Base-by-base conservation (phyloP, 805 yeast genomes). In the Lipomyces yamanashiensis region DNA sequence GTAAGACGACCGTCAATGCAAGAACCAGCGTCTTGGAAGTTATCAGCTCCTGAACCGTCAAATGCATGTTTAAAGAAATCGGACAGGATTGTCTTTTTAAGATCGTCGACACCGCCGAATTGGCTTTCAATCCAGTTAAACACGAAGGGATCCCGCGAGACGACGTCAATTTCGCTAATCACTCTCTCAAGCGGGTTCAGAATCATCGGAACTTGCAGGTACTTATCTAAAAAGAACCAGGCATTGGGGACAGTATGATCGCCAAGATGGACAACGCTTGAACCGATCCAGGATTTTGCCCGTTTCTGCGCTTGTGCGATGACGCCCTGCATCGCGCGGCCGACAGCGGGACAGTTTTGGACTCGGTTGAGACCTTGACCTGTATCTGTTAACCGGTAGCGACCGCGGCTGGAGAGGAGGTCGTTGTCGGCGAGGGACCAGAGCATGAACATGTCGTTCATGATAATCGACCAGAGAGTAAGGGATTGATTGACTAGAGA, bases 221-320 rank as follows among this genome's bases (percentile, higher is more conserved):
- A 89, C 73, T 89, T 89, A 74, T 89, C 95, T 58, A 89, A 75
- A 78, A 89, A 89, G 72, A 88, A 88, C 64, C 89, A 74, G 0
- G 93, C 92, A 73, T 89, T 89, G 1, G 96, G 96, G 5, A 89
- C 96, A 1, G 92, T 89, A 70, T 86, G 88, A 74, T 89, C 96
- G 47, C 95, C 96, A 17, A 89, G 72, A 74, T 89, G 96, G 28
- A 89, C 88, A 23, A 87, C 93, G 15, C 89, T 84, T 5, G 90
- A 85, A 1, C 96, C 96, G 40, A 89, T 87, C 93, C 95, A 89
- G 1, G 82, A 77, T 17, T 74, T 76, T 23, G 89, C 84, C 54
- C 80, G 79, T 37, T 78, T 74, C 71, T 89, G 89, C 51, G 89
- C 89, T 62, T 85, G 86, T n/a, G 80, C 74, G 54, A 89, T 79